Conservation (phyloP, 192 early-diverging fungal genomes). For the Spizellomyces sp. region DNA sequence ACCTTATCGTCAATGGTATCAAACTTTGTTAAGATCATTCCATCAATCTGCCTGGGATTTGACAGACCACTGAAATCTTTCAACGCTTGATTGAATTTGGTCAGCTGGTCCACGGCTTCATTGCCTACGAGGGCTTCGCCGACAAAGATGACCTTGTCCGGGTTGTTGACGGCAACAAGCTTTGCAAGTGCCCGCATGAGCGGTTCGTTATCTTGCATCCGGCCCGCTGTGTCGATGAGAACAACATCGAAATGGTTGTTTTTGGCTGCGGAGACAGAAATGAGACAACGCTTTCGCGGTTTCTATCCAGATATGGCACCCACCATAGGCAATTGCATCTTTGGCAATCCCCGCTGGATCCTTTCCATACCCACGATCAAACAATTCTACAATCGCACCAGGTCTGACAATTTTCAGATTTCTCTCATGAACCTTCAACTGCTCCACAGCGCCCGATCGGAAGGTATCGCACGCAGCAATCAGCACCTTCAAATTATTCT, state of each 20-base stretch:
- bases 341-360: slow-evolving; percentile 95
- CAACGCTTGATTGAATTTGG: slow-evolving; percentile 93
- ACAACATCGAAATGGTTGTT: slow-evolving; percentile 83
- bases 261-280: slow-evolving; percentile 46
- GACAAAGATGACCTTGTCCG: slow-evolving; percentile 97
- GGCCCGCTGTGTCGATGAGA: slow-evolving; percentile 92
- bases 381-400: slow-evolving; percentile 78
- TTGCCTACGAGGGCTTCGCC: slow-evolving; percentile 97
- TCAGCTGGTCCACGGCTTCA: slow-evolving; percentile 93
- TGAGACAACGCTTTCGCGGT: neutral
- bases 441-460: slow-evolving; percentile 94
- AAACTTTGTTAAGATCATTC: slow-evolving; percentile 95
- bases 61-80: slow-evolving; percentile 83
- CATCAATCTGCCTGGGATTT: slow-evolving; percentile 89
- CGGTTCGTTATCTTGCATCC: slow-evolving; percentile 99
- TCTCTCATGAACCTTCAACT: slow-evolving; percentile 85
- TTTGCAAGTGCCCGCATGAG: slow-evolving; percentile 95
- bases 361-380: slow-evolving; percentile 95
- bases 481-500: slow-evolving; percentile 85
- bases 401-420: slow-evolving; percentile 81
- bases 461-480: slow-evolving; percentile 98
- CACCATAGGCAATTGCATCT: slow-evolving; percentile 84
- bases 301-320: neutral
- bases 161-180: slow-evolving; percentile 85
- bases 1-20: slow-evolving; percentile 95